Evolutionary conservation across 495 filamentous ascomycete species (phyloP), one percentile per base, ranked within the genome.

Genomic region (Xylaria intraflava): DNA sequence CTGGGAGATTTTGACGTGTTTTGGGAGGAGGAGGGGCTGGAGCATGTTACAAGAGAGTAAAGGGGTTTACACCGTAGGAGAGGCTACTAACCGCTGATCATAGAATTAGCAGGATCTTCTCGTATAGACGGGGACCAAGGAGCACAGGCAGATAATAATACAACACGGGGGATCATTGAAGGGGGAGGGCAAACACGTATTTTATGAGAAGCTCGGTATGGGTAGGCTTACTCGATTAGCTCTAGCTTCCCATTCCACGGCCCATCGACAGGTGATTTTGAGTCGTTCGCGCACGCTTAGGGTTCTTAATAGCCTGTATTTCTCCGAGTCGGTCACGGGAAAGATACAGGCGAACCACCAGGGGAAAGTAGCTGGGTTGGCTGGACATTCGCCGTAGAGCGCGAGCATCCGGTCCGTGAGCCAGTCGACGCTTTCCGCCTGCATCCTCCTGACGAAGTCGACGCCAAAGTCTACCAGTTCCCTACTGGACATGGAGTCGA

Each of bases 291-390:
- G 72, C 0, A 95, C 90, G 56, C 84, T 92, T 3, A 69, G 82
- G 3, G 84, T 85, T 9, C 71, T 65, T 24, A 96, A 69, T 19
- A 96, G 68, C 8, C 73, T 74, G 59, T 95, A 94, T 61, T 91
- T 92, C 55, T 94, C 85, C 20, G 83, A 75, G 16, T 90, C 87
- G 35, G 76, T 76, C 29, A 91, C 80, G 14, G 89, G 89, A 9
- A 94, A 63, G 45, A 94, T 81, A 58, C 79, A 86, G 14, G 88
- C 90, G 56, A 96, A 86, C 91, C 91, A 96, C 75, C 89, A 96
- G 0, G 90, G 87, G 59, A 95, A 93, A 11, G 80, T 62, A 0
- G 83, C 82, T 2, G 88, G 82, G 65, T 95, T 88, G 6, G 77
- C 72, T 0, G 89, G 90, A 14, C 81, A 83, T 33, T 83, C 77